These are phyloP conservation scores for Sideroxylon spinosum DNA, from an alignment of 179 eudicot genomes.

Conservation along the genomic window DNA sequence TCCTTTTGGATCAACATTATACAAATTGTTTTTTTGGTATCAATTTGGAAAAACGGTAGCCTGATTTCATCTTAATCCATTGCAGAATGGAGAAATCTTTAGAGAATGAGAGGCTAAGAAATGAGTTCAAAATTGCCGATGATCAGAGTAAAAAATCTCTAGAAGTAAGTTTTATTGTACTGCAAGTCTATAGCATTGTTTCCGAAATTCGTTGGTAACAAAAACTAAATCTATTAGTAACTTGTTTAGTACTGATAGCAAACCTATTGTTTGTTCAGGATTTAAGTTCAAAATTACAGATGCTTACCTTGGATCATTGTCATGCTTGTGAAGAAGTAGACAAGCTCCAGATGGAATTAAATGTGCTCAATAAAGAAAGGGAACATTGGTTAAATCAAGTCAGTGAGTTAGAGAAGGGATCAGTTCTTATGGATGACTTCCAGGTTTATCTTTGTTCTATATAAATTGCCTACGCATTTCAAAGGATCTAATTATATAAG, in stretches of 20 bases:
- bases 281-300: conserved; percentile 32
- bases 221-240: neutral
- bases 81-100: conserved; percentile 53
- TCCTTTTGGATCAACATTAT: neutral
- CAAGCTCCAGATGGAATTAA: conserved; percentile 42
- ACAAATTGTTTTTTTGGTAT: neutral
- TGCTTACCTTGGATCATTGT: conserved; percentile 36
- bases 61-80: conserved; percentile 1
- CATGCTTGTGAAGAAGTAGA: conserved; percentile 43
- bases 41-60: neutral
- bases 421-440: conserved; percentile 31
- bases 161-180: conserved; percentile 37
- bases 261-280: conserved; percentile 25
- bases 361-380: conserved; percentile 42
- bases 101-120: conserved; percentile 53
- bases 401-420: conserved; percentile 29
- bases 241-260: conserved; percentile 7
- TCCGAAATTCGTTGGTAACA: neutral
- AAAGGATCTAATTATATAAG: neutral
- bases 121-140: conserved; percentile 38
- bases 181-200: neutral
- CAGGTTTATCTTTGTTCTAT: conserved; percentile 34
- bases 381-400: conserved; percentile 29
- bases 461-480: neutral
- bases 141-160: conserved; percentile 37